Percentiles rank a stretch among this genome's conserved stretches.
These are phyloP conservation scores for Boletus rubroflammeus DNA, from an alignment of 768 basidiomycete genomes.

Conservation along the genomic window DNA sequence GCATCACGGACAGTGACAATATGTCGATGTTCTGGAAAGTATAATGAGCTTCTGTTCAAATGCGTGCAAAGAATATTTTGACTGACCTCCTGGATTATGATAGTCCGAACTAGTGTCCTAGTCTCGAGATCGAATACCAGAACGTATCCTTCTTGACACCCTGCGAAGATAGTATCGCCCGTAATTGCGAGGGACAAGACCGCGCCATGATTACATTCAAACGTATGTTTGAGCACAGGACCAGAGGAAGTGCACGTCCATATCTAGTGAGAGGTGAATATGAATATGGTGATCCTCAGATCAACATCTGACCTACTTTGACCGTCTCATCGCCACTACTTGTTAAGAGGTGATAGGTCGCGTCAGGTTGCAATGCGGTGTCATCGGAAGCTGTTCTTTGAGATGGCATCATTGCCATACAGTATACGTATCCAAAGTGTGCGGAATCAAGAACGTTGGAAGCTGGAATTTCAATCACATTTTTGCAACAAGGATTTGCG, in stretches of 20 bases:
- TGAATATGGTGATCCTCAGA: not conserved
- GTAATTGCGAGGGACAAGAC: constrained; percentile 74
- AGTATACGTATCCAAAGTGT: constrained; percentile 94
- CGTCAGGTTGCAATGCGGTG: constrained; percentile 17
- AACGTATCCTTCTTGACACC: constrained; percentile 92
- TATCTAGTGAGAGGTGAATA: constrained; percentile 40
- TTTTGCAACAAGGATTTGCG: constrained; percentile 23
- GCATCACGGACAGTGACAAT: constrained; percentile 70
- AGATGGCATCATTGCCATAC: constrained; percentile 54
- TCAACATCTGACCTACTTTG: constrained; percentile 50
- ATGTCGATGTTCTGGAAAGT: constrained; percentile 66
- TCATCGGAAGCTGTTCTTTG: constrained; percentile 38
- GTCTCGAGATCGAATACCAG: constrained; percentile 91
- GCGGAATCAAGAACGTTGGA: constrained; percentile 81
- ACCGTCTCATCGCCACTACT: constrained; percentile 91
- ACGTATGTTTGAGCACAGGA: constrained; percentile 57
- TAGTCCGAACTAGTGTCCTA: constrained; percentile 77
- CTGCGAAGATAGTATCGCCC: constrained; percentile 84
- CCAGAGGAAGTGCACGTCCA: constrained; percentile 54
- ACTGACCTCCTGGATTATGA: constrained; percentile 78
- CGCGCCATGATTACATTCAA: constrained; percentile 72
- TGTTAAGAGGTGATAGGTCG: constrained; percentile 58
- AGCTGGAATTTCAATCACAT: constrained; percentile 51
- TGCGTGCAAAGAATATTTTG: not conserved
- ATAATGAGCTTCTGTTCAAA: not conserved